Base-by-base conservation (phyloP, 2,329 filamentous ascomycete genomes). In the Raffaelea arxii region DNA sequence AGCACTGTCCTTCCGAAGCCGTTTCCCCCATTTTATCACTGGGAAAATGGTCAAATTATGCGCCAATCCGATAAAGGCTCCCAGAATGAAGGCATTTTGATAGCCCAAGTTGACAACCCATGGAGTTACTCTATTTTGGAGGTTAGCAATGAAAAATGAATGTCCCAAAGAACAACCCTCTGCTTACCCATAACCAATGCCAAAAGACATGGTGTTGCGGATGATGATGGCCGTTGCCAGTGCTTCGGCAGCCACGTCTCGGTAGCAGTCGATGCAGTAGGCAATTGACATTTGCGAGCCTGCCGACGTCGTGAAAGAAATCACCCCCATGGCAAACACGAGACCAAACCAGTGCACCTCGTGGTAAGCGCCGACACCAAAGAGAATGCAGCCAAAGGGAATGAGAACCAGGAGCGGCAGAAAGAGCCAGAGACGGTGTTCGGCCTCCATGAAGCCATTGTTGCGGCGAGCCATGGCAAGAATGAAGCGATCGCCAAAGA, bases 361-460 rank as follows among this genome's bases (percentile, higher is more conserved):
- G 44, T 65, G 54, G 44, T 63, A 61, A 3, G 68, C 65, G 6
- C 70, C 70, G 0, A 72, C 67, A 27, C 70, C 70, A 69, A 68
- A 73, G 5, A 71, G 51, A 42, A 73, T 63, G 21, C 72, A 58
- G 2, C 65, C 66, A 1, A 52, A 49, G 9, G 61, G 49, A 10
- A 56, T 58, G 2, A 49, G 27, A 18, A 56, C 11, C 23, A 60
- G 49, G 1, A 60, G 60, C 11, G 61, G 27, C 2, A 58, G 37
- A 18, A 62, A 42, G 43, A 60, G 62, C 36, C 53, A 51, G 6
- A 58, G 52, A 12, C 56, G 49, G 24, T 56, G 52, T 48, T 59
- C 56, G n/a, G 57, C 55, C 51, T 58, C 56, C 19, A 53, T 48
- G n/a, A 65, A 57, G 23, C 66, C 66, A 19, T 62, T 57, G 50